Evolutionary conservation across 164 flowering plant genomes (phyloP).

Genomic region (Euptelea pleiosperma): DNA sequence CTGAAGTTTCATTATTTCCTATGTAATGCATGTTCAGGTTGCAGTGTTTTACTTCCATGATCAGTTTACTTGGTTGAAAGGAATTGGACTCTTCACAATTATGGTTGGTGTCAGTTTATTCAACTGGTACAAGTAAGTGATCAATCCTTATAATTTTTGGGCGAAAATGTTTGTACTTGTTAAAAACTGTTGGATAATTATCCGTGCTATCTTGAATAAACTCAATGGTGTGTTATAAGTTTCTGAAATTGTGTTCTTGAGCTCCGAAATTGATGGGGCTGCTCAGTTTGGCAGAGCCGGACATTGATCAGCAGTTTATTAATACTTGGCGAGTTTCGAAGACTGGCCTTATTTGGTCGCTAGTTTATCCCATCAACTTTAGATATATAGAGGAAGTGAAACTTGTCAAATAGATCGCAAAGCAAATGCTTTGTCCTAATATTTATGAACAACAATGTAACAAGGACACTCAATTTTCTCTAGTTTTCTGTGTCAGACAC

Average conservation of each 20-base stretch:
- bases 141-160: neutral
- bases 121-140: conserved; percentile 98
- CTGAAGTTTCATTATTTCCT: neutral
- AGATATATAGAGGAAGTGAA: neutral
- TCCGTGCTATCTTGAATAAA: neutral
- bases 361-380: neutral
- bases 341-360: neutral
- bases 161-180: neutral
- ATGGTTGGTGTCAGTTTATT: conserved; percentile 93
- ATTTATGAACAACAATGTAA: neutral
- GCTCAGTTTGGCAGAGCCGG: neutral
- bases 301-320: neutral
- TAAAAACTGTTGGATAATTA: too few relatives aligned
- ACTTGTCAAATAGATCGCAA: neutral
- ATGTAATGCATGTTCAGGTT: conserved; percentile 46
- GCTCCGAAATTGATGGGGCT: neutral
- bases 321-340: neutral
- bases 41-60: conserved; percentile 98
- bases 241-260: neutral
- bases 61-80: conserved; percentile 89
- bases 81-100: conserved; percentile 72
- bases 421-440: neutral
- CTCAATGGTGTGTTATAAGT: too few relatives aligned
- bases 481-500: too few relatives aligned
- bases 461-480: too few relatives aligned